A percentile compares a stretch with the other conserved stretches of the same genome.
phyloP scores from a whole-genome alignment of 1,139 yeast species.

The Geotrichum restrictum region DNA sequence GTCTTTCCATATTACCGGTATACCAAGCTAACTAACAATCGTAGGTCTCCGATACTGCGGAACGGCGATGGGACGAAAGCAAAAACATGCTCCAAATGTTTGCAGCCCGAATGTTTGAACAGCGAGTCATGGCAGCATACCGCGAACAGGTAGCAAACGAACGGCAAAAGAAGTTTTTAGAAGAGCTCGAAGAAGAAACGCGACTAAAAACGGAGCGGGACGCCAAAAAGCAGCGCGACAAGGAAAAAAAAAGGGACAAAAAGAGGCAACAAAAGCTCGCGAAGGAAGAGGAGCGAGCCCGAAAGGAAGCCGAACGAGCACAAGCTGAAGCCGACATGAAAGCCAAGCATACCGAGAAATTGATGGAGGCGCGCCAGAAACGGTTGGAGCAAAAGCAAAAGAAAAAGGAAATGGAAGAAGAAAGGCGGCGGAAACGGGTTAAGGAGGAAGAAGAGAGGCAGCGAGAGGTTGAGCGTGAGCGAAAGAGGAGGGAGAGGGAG shows the following conservation, averaged over 20 bases:
- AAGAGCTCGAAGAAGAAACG: constrained; percentile 76
- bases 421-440: constrained; percentile 31
- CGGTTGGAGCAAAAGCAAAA: constrained; percentile 49
- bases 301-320: constrained; percentile 56
- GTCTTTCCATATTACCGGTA: background rate
- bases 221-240: constrained; percentile 64
- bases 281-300: constrained; percentile 67
- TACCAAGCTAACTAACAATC: background rate
- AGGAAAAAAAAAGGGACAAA: constrained; percentile 75
- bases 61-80: constrained; percentile 68
- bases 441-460: constrained; percentile 46
- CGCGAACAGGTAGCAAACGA: constrained; percentile 72
- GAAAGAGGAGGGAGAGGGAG: constrained; percentile 1
- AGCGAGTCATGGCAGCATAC: constrained; percentile 65
- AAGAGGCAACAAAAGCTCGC: constrained; percentile 64
- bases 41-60: constrained; percentile 48
- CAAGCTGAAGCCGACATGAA: constrained; percentile 47
- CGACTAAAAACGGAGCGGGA: constrained; percentile 65
- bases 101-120: constrained; percentile 71
- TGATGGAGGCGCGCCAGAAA: constrained; percentile 53
- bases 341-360: constrained; percentile 48
- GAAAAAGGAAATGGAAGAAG: constrained; percentile 39
- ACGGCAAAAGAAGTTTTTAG: constrained; percentile 64
- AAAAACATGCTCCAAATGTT: constrained; percentile 71
- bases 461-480: constrained; percentile 32